Conservation (phyloP, 306 rosid species). For the Pterocarpus santalinus region DNA sequence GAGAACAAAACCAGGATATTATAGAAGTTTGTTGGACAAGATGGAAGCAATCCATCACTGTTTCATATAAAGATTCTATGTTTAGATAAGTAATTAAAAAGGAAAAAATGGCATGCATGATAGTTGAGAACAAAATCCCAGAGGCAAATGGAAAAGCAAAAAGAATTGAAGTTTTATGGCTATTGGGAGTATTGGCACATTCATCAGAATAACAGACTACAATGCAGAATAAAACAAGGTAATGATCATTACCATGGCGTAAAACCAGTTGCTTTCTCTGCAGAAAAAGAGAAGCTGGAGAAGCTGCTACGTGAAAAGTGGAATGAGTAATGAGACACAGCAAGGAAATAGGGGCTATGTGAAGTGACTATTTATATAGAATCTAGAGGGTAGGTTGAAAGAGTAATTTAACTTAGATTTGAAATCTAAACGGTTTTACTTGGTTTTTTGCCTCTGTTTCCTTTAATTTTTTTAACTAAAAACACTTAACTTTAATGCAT, state of each 20-base stretch:
- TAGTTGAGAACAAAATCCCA: not conserved
- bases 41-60: not conserved
- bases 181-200: not conserved
- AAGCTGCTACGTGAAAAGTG: not conserved
- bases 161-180: not conserved
- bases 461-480: too few relatives aligned
- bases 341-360: not conserved
- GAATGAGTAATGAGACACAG: constrained; percentile 4
- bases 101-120: not conserved
- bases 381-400: not conserved
- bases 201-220: not conserved
- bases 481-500: too few relatives aligned
- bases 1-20: not conserved
- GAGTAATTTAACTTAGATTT: not conserved
- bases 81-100: too few relatives aligned
- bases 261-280: not conserved
- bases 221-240: constrained; percentile 17
- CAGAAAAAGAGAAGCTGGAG: constrained; percentile 23
- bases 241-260: constrained; percentile 33
- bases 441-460: not conserved
- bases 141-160: not conserved
- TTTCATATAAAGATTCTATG: too few relatives aligned
- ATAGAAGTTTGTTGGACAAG: not conserved
- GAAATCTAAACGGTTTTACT: constrained; percentile 1
- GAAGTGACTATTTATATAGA: constrained; percentile 11